Conservation (phyloP, 2,329 filamentous ascomycete species). For the Gaeumannomyces tritici region DNA sequence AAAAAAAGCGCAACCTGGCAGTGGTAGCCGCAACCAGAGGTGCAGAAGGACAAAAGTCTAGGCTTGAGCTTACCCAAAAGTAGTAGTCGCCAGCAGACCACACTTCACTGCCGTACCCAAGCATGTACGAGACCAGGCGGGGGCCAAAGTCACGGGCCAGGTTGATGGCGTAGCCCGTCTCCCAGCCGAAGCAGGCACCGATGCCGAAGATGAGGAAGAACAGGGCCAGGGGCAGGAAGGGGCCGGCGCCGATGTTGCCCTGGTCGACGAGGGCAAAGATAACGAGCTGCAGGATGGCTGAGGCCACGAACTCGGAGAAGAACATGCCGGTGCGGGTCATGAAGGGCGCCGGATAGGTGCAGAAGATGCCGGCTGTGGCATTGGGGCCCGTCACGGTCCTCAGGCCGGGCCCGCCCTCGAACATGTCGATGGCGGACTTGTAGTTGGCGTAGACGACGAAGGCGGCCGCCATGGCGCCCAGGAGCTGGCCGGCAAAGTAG, state of each 20-base stretch:
- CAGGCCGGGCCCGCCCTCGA: conserved; percentile 47
- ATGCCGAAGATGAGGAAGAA: conserved; percentile 55
- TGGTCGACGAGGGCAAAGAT: conserved; percentile 56
- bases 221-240: conserved; percentile 40
- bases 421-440: conserved; percentile 52
- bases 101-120: conserved; percentile 54
- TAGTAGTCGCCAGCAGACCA: conserved; percentile 62
- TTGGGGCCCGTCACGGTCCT: conserved; percentile 51
- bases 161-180: conserved; percentile 70
- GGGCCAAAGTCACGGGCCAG: conserved; percentile 55
- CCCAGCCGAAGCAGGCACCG: conserved; percentile 64
- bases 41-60: no score
- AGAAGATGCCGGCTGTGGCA: conserved; percentile 61
- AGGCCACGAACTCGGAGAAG: conserved; percentile 63
- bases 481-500: conserved; percentile 56
- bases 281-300: conserved; percentile 58
- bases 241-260: conserved; percentile 41
- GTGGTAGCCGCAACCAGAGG: conserved; percentile 27
- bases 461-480: conserved; percentile 56
- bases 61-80: conserved; percentile 49
- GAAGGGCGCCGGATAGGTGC: conserved; percentile 60
- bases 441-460: conserved; percentile 55
- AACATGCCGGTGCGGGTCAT: conserved; percentile 58
- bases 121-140: conserved; percentile 21
- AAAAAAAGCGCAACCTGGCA: no score